These are phyloP conservation scores for Alternaria infectoria DNA, from an alignment of 2,329 filamentous ascomycete genomes.

Conservation along the genomic window DNA sequence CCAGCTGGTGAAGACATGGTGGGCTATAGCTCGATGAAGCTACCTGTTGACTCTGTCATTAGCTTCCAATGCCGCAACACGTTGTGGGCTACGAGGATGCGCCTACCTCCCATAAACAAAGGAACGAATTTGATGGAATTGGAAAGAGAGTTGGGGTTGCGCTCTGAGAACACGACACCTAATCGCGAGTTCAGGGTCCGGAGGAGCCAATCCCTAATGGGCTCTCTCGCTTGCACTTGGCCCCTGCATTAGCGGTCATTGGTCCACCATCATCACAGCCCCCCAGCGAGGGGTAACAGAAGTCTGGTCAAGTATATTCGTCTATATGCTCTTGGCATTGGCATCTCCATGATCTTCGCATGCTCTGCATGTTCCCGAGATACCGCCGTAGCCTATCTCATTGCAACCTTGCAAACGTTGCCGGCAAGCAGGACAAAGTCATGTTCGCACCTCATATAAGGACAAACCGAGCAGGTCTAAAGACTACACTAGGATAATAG, in stretches of 20 bases:
- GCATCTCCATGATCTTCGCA: background rate
- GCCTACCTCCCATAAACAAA: conserved; percentile 31
- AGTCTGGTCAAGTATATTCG: background rate
- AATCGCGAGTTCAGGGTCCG: conserved; percentile 27
- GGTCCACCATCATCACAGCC: conserved; percentile 8
- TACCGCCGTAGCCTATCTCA: background rate
- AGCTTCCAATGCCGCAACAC: conserved; percentile 10
- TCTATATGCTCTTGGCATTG: conserved; percentile 7
- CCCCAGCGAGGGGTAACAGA: conserved; percentile 6
- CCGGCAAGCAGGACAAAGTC: background rate
- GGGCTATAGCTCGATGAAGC: conserved; percentile 31
- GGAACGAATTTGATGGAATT: conserved; percentile 22
- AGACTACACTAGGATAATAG: background rate
- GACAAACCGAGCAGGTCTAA: background rate
- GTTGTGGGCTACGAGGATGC: conserved; percentile 3
- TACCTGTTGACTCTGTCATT: conserved; percentile 28
- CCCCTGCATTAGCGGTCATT: conserved; percentile 15
- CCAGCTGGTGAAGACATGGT: conserved; percentile 48
- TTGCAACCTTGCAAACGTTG: background rate
- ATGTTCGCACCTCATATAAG: background rate
- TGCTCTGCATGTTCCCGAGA: background rate
- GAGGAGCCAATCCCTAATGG: conserved; percentile 10
- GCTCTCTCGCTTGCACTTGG: conserved; percentile 14
- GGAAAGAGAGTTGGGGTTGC: conserved; percentile 25
- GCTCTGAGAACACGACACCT: conserved; percentile 30